A percentile compares a stretch with the other conserved stretches of the same genome.
Conservation (phyloP, 345 rosid genomes). For the Eucalyptus globulus region DNA sequence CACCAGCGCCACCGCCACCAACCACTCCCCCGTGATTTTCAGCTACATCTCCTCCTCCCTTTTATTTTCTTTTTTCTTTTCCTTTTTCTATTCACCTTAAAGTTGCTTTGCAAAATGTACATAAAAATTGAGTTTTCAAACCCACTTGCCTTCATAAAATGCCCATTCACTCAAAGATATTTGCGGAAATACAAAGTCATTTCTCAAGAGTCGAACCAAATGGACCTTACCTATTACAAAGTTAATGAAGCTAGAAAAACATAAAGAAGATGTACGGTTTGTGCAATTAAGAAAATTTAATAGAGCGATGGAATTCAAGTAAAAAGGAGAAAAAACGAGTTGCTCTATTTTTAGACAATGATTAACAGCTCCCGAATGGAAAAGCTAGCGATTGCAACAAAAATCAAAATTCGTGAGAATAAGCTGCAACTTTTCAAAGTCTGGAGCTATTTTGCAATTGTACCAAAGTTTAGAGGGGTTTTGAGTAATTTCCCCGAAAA, state of each 20-base stretch:
- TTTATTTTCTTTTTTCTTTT: too few relatives aligned
- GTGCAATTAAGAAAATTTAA: neutral
- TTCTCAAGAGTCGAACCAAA: too few relatives aligned
- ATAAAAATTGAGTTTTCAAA: too few relatives aligned
- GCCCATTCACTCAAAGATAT: too few relatives aligned
- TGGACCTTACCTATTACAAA: too few relatives aligned
- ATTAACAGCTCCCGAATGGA: neutral
- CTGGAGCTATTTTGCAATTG: neutral
- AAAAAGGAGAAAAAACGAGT: neutral
- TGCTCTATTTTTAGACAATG: neutral
- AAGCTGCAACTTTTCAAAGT: neutral
- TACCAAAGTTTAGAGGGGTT: neutral
- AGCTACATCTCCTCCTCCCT: too few relatives aligned
- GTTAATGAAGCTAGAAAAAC: neutral
- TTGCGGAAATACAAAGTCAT: too few relatives aligned
- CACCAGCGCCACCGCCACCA: too few relatives aligned
- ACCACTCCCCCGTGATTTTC: too few relatives aligned
- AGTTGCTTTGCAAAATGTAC: too few relatives aligned
- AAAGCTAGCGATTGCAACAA: neutral
- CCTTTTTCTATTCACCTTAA: too few relatives aligned
- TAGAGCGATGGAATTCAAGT: neutral
- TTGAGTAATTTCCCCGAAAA: neutral
- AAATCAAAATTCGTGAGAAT: neutral
- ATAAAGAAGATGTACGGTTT: neutral
- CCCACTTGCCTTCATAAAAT: too few relatives aligned